phyloP scores from a whole-genome alignment of 106 monocot genomes.

The Chionographis japonica region DNA sequence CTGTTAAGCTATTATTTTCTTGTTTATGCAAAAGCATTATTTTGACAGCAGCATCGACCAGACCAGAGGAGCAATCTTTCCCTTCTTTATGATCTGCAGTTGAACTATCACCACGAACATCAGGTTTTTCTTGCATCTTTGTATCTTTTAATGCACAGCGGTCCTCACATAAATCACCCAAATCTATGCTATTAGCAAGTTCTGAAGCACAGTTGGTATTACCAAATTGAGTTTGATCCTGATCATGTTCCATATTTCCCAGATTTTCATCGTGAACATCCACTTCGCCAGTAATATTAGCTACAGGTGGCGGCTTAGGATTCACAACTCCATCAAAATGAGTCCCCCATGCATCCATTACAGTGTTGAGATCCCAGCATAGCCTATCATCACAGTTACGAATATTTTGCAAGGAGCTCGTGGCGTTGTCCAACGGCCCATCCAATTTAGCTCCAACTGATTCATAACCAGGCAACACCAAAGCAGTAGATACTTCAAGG shows the following conservation, averaged over 20 bases:
- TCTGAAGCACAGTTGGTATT: conserved; percentile 6
- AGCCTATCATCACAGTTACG: conserved; percentile 42
- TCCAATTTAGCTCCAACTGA: conserved; percentile 10
- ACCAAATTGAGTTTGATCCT: conserved; percentile 6
- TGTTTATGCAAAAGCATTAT: conserved; percentile 6
- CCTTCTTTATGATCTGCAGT: conserved; percentile 12
- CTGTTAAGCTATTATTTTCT: neutral
- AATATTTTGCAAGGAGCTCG: conserved; percentile 9
- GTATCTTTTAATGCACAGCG: neutral
- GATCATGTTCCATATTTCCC: conserved; percentile 1
- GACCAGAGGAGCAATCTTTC: conserved; percentile 3
- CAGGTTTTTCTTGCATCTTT: conserved; percentile 9
- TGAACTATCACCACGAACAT: conserved; percentile 2
- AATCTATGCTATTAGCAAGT: neutral
- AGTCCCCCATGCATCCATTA: conserved; percentile 66
- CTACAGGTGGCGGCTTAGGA: conserved; percentile 5
- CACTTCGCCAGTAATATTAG: conserved; percentile 6
- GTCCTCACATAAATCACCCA: neutral
- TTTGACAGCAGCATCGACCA: conserved; percentile 12
- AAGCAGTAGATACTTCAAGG: conserved; percentile 8
- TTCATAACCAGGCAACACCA: conserved; percentile 7
- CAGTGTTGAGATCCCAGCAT: conserved; percentile 86
- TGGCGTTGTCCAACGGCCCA: conserved; percentile 4
- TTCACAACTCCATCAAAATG: conserved; percentile 21
- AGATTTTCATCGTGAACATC: conserved; percentile 1